Evolutionary conservation across 2,329 filamentous ascomycete species (phyloP).

Genomic region (Xylaria multiplex): DNA sequence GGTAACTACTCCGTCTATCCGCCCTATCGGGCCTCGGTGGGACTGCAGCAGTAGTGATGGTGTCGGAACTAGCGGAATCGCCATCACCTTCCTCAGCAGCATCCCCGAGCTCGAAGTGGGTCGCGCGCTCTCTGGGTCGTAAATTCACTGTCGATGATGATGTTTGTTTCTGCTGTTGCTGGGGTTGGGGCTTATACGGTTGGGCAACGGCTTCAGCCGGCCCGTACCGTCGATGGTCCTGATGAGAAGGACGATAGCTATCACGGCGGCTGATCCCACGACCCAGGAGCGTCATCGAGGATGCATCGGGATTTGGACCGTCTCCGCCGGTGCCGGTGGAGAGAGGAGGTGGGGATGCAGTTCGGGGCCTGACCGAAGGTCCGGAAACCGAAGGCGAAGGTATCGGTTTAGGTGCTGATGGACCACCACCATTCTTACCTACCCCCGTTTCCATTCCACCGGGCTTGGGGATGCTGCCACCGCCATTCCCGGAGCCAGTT

Average conservation of each 20-base stretch:
- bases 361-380: conserved; percentile 10
- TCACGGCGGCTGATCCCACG: conserved; percentile 9
- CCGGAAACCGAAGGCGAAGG: conserved; percentile 24
- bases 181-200: conserved; percentile 7
- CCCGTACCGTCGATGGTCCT: conserved; percentile 23
- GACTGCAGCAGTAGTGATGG: conserved; percentile 21
- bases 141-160: conserved; percentile 13
- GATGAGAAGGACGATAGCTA: conserved; percentile 6
- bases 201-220: conserved; percentile 26
- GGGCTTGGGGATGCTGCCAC: background rate
- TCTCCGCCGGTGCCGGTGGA: background rate
- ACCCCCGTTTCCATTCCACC: background rate
- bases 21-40: conserved; percentile 14
- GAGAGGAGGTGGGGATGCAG: background rate
- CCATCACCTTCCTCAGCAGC: conserved; percentile 18
- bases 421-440: background rate
- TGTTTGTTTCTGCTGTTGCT: conserved; percentile 3
- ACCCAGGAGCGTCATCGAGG: conserved; percentile 14
- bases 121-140: conserved; percentile 8
- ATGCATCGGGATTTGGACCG: background rate
- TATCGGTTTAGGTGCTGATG: conserved; percentile 10
- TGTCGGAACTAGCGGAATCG: conserved; percentile 27
- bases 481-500: background rate
- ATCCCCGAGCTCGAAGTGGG: conserved; percentile 31
- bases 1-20: conserved; percentile 29